A percentile compares a stretch with the other conserved stretches of the same genome.
Evolutionary conservation across 345 rosid genomes (phyloP).

Genomic region (Kandelia obovata): DNA sequence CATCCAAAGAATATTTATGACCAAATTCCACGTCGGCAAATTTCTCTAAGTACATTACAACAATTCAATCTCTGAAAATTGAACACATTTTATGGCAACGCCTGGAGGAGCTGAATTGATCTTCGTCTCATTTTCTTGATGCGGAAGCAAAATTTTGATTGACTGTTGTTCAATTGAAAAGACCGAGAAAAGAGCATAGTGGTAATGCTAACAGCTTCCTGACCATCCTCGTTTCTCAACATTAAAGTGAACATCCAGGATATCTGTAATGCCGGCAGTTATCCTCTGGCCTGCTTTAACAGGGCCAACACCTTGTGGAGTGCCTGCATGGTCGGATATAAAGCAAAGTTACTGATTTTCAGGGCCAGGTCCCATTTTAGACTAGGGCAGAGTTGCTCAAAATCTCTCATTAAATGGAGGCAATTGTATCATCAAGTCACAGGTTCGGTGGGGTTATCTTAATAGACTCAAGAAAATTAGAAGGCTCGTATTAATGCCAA

Average conservation of each 20-base stretch:
- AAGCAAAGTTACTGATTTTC: constrained; percentile 1
- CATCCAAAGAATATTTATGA: too few species aligned
- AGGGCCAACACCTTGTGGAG: constrained; percentile 93
- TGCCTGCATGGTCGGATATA: constrained; percentile 46
- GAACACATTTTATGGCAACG: neutral
- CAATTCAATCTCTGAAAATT: too few species aligned
- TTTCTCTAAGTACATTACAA: too few species aligned
- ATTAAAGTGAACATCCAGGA: constrained; percentile 57
- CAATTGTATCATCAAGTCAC: neutral
- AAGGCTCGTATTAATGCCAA: neutral
- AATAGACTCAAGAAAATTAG: neutral
- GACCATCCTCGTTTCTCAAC: constrained; percentile 53
- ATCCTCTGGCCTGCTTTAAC: constrained; percentile 86
- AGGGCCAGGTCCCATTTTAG: too few species aligned
- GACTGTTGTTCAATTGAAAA: neutral
- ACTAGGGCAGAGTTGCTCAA: too few species aligned
- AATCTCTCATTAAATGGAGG: too few species aligned
- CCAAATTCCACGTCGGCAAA: too few species aligned
- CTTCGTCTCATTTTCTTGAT: neutral
- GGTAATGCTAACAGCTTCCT: neutral
- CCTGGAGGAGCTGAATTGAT: neutral
- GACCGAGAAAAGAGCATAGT: too few species aligned
- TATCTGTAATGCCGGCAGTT: constrained; percentile 81
- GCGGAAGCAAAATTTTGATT: neutral
- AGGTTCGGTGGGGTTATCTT: neutral